Conservation (phyloP, 306 rosid genomes). For the Prunus mume region DNA sequence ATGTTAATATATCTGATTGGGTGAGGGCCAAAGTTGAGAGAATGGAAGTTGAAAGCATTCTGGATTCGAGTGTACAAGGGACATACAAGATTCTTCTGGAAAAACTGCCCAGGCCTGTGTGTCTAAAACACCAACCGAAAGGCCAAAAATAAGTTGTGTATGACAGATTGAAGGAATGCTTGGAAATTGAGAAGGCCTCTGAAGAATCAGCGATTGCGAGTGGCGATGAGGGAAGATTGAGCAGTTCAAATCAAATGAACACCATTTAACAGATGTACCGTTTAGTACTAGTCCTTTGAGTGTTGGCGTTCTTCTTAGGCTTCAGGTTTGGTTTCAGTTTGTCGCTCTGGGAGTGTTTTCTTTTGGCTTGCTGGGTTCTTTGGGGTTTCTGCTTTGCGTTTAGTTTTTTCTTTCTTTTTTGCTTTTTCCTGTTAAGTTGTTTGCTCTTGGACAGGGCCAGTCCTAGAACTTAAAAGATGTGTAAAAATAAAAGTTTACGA, state of each 20-base stretch:
- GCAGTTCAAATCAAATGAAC: too few relatives aligned
- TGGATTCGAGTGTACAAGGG: constrained; percentile 27
- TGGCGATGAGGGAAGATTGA: too few relatives aligned
- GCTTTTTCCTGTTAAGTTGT: too few relatives aligned
- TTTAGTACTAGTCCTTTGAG: too few relatives aligned
- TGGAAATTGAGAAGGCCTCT: constrained; percentile 16
- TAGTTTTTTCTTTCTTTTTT: too few relatives aligned
- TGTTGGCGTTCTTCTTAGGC: too few relatives aligned
- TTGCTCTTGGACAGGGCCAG: not conserved
- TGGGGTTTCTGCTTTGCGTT: too few relatives aligned
- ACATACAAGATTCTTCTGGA: constrained; percentile 9
- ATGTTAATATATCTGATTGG: constrained; percentile 27
- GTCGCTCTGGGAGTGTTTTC: not conserved
- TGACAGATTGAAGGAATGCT: constrained; percentile 16
- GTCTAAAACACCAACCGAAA: not conserved
- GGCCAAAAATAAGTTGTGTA: constrained; percentile 24
- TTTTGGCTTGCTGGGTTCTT: too few relatives aligned
- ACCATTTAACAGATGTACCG: too few relatives aligned
- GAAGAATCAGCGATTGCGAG: not conserved
- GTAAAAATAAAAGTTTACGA: too few relatives aligned
- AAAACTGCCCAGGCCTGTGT: constrained; percentile 26
- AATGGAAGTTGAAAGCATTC: constrained; percentile 13
- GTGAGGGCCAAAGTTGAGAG: constrained; percentile 5
- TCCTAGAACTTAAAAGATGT: too few relatives aligned
- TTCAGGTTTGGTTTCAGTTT: too few relatives aligned